Evolutionary conservation across 2,329 filamentous ascomycete species (phyloP).

Genomic region (Leptographium procerum): DNA sequence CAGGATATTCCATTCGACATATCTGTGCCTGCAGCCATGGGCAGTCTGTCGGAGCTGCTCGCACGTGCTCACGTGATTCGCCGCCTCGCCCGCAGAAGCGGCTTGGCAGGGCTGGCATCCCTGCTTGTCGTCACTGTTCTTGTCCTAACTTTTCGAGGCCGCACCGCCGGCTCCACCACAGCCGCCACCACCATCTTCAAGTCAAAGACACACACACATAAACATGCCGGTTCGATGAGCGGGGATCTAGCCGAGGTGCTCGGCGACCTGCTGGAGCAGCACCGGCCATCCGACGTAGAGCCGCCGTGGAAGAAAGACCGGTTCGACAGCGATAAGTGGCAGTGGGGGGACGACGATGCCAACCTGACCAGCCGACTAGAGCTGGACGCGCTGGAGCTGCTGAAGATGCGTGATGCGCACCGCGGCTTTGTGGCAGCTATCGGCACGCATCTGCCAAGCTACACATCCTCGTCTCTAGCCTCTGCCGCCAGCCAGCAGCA

Average conservation of each 20-base stretch:
- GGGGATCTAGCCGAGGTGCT: not conserved
- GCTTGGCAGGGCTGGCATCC: not conserved
- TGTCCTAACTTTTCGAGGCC: not conserved
- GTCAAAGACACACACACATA: too few relatives aligned
- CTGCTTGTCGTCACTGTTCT: not conserved
- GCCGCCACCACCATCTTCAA: too few relatives aligned
- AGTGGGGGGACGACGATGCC: constrained; percentile 5
- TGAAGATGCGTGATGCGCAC: constrained; percentile 6
- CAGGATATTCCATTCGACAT: not conserved
- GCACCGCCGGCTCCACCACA: too few relatives aligned
- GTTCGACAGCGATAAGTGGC: constrained; percentile 4
- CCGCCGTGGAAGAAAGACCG: constrained; percentile 3
- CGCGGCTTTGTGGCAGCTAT: not conserved
- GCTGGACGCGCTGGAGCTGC: not conserved
- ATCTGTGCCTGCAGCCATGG: too few relatives aligned
- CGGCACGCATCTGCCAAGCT: too few relatives aligned
- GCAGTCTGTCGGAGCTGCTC: not conserved
- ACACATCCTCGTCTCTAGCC: too few relatives aligned
- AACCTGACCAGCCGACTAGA: constrained; percentile 2
- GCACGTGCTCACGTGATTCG: not conserved
- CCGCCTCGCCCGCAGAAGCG: not conserved
- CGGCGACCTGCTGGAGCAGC: not conserved
- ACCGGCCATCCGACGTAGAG: not conserved
- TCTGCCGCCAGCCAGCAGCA: constrained; percentile 4
- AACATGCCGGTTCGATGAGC: too few relatives aligned